phyloP scores from a whole-genome alignment of 768 basidiomycete species.

The Sarcodon aspratus region DNA sequence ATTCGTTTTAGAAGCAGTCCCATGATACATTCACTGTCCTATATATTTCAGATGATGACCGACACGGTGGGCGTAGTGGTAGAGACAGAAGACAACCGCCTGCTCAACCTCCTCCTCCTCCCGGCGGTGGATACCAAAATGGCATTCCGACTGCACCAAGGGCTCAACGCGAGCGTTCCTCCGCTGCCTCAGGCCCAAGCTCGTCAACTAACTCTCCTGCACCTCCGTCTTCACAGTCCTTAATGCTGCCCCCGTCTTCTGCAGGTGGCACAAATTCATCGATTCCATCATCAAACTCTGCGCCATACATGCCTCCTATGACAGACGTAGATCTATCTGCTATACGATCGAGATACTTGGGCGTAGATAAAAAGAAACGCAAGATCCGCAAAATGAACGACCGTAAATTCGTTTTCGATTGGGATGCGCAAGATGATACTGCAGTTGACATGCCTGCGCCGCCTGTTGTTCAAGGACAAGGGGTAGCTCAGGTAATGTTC shows the following conservation, averaged over 20 bases:
- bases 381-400: constrained; percentile 93
- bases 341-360: constrained; percentile 89
- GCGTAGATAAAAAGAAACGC: constrained; percentile 88
- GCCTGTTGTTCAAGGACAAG: constrained; percentile 61
- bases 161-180: constrained; percentile 48
- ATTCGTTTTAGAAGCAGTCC: neutral
- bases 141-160: constrained; percentile 76
- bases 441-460: constrained; percentile 64
- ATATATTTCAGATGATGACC: constrained; percentile 23
- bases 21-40: constrained; percentile 3
- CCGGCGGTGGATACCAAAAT: constrained; percentile 32
- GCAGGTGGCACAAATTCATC: constrained; percentile 5
- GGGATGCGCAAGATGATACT: constrained; percentile 96
- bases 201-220: constrained; percentile 17
- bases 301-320: constrained; percentile 50
- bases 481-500: constrained; percentile 75
- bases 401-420: constrained; percentile 98
- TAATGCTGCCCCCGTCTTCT: constrained; percentile 36
- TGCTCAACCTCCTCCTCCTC: constrained; percentile 23
- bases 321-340: constrained; percentile 70
- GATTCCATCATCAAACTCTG: constrained; percentile 22
- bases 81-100: constrained; percentile 18
- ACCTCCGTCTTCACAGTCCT: constrained; percentile 21
- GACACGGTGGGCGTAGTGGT: constrained; percentile 38
- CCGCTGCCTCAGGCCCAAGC: constrained; percentile 17